Percentiles rank a stretch among this genome's conserved stretches.
Evolutionary conservation across 257 asterid genomes (phyloP).

Genomic region (Paulownia fortunei): DNA sequence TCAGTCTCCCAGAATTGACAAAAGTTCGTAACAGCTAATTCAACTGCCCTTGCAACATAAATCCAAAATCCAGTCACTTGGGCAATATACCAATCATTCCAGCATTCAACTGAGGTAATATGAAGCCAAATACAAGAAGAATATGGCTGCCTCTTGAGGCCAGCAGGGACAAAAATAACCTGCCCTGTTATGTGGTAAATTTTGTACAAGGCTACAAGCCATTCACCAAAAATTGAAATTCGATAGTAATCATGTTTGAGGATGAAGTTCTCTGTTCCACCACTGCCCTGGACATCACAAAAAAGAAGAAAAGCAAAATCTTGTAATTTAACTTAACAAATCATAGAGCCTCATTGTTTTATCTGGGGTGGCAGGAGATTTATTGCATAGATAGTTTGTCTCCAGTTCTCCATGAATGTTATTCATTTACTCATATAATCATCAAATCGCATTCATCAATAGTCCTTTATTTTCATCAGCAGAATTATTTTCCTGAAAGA

Average conservation of each 20-base stretch:
- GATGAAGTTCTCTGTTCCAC: constrained; percentile 21
- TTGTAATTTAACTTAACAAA: not conserved
- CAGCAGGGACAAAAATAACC: not conserved
- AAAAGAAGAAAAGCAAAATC: not conserved
- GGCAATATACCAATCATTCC: not conserved
- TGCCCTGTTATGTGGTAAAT: not conserved
- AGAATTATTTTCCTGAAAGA: not conserved
- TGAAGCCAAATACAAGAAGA: not conserved
- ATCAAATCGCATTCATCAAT: not conserved
- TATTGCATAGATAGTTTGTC: not conserved
- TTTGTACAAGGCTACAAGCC: constrained; percentile 16
- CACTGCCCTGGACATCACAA: constrained; percentile 26
- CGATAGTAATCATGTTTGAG: not conserved
- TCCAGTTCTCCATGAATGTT: not conserved
- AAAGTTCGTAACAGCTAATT: constrained; percentile 20
- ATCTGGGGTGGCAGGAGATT: not conserved
- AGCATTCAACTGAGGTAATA: not conserved
- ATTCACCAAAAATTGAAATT: constrained; percentile 14
- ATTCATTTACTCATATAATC: not conserved
- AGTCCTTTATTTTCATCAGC: not conserved
- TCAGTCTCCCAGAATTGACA: not conserved
- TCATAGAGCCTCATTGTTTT: not conserved
- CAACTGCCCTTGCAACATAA: constrained; percentile 4
- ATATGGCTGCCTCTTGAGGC: not conserved
- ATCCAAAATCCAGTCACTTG: not conserved